Evolutionary conservation across 495 filamentous ascomycete species (phyloP).

Genomic region (Penicillium crystallinum): DNA sequence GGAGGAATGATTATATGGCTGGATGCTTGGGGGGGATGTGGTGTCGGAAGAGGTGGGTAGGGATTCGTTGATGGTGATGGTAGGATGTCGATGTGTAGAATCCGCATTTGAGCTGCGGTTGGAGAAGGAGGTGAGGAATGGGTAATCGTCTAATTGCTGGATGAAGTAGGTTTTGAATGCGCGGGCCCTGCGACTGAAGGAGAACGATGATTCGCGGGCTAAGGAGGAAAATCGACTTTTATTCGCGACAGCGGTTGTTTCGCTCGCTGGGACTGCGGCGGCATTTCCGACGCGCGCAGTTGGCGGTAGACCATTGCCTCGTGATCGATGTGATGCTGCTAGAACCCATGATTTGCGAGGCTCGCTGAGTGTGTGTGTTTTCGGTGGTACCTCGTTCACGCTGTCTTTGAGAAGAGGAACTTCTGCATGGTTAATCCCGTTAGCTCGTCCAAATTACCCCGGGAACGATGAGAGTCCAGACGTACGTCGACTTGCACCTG

Average conservation of each 20-base stretch:
- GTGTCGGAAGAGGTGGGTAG: conserved; percentile 12
- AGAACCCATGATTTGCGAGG: conserved; percentile 13
- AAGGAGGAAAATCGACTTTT: conserved; percentile 14
- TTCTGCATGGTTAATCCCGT: conserved; percentile 4
- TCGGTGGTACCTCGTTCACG: conserved; percentile 6
- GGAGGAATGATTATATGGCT: conserved; percentile 4
- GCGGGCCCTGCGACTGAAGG: conserved; percentile 29
- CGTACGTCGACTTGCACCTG: conserved; percentile 27
- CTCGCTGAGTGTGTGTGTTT: conserved; percentile 4
- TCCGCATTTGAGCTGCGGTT: conserved; percentile 14
- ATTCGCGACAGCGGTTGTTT: conserved; percentile 19
- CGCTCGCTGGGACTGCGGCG: conserved; percentile 9
- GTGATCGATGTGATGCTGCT: conserved; percentile 11
- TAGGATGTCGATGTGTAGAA: conserved; percentile 6
- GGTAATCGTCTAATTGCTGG: conserved; percentile 29
- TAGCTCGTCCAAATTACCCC: background rate
- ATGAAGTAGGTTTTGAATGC: conserved; percentile 34
- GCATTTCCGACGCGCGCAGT: conserved; percentile 7
- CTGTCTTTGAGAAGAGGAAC: conserved; percentile 22
- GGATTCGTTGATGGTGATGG: conserved; percentile 13
- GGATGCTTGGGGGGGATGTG: background rate
- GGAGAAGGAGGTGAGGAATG: conserved; percentile 21
- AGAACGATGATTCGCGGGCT: conserved; percentile 22
- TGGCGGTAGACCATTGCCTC: conserved; percentile 10
- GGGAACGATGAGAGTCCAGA: background rate